A percentile compares a stretch with the other conserved stretches of the same genome.
Conservation (phyloP, 345 rosid genomes). For the Chamaenerion angustifolium region DNA sequence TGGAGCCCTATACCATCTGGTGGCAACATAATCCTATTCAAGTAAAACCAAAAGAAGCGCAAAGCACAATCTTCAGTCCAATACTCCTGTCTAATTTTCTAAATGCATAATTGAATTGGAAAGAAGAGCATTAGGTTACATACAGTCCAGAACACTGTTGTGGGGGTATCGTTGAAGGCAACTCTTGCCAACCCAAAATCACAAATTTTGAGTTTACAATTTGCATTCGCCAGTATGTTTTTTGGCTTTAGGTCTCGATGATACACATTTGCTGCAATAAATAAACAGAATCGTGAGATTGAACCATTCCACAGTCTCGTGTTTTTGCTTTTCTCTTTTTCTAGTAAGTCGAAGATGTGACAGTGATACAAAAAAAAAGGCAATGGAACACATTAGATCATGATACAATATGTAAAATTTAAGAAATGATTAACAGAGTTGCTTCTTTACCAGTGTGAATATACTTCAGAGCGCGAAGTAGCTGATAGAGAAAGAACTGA, state of each 20-base stretch:
- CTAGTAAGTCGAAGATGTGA: background rate
- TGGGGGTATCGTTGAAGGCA: conserved; percentile 79
- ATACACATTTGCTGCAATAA: conserved; percentile 78
- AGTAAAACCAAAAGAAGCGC: conserved; percentile 5
- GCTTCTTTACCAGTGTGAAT: conserved; percentile 63
- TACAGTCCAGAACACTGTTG: conserved; percentile 93
- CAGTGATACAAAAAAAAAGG: background rate
- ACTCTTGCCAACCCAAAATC: conserved; percentile 95
- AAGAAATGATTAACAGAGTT: conserved; percentile 10
- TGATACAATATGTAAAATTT: conserved; percentile 1
- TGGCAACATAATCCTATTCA: conserved; percentile 80
- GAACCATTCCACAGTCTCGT: too few species aligned
- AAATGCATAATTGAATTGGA: background rate
- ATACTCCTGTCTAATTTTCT: background rate
- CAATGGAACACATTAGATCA: background rate
- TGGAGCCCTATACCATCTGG: conserved; percentile 98
- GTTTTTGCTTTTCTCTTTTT: background rate
- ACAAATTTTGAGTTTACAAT: conserved; percentile 87
- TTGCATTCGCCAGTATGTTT: conserved; percentile 94
- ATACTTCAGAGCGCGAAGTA: conserved; percentile 81
- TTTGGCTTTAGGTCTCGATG: conserved; percentile 93
- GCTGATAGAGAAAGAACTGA: conserved; percentile 88
- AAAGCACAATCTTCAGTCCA: background rate
- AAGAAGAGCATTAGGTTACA: conserved; percentile 7
- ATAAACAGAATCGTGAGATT: conserved; percentile 11